Base-by-base conservation (phyloP, 2,329 filamentous ascomycete species). In the Sporothrix phasma region DNA sequence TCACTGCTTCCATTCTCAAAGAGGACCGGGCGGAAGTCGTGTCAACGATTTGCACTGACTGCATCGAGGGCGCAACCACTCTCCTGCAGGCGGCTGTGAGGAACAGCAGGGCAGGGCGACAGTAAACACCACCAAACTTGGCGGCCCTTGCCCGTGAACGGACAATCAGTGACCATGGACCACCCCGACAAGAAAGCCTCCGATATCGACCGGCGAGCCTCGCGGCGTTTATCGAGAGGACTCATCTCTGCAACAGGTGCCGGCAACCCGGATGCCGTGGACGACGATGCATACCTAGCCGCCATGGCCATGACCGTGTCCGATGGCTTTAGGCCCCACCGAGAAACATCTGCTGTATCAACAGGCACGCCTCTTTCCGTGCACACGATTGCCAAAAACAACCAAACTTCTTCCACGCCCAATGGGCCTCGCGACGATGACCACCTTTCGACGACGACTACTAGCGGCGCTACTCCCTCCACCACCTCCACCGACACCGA, bases 131-230 rank as follows among this genome's bases (percentile, higher is more conserved):
- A 29, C 43, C 8, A 29, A 24, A n/a, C 19, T 19, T 26, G n/a
- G 54, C 39, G 46, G 60, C 53, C 22, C 41, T 17, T 34, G 63
- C 54, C 63, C 56, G 53, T 31, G 15, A 41, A 31, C 56, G 43
- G 56, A 62, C 56, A 39, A 22, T 15, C 13, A 56, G 45, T 56
- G 45, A 51, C 31, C 19, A 70, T 70, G 69, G 68, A 69, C 26
- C 39, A 49, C 19, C 29, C 58, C 31, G 62, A 67, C 47, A 53
- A 61, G 15, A 70, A 70, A 58, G 47, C 66, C 15, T 24, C 65
- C 37, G 69, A 67, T 6, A 63, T 69, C 26, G 69, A 69, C 54
- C 65, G 68, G 41, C 67, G 66, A 41, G 62, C 64, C 29, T 68
- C 69, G 22, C 31, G 59, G 34, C 66, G 67, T 19, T 39, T 58